phyloP scores from a whole-genome alignment of 352 stramenopile genomes.

The Aphanomyces astaci region DNA sequence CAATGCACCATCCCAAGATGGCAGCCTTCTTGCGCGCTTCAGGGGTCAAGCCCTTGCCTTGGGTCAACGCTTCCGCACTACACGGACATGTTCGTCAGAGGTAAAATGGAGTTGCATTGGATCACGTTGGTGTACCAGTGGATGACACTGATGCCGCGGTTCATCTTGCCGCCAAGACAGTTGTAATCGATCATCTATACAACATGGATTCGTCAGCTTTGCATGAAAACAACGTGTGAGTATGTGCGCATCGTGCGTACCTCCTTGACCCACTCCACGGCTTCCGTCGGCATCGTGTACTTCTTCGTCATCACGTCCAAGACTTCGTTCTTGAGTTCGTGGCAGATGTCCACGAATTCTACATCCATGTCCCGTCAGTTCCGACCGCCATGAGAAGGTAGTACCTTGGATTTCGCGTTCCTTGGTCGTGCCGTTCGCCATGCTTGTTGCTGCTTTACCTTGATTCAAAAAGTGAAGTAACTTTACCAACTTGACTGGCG shows the following conservation, averaged over 20 bases:
- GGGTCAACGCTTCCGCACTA: slow-evolving; percentile 55
- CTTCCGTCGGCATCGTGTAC: slow-evolving; percentile 67
- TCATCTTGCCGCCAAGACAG: slow-evolving; percentile 97
- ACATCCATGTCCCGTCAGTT: too few species aligned
- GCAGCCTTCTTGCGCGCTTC: slow-evolving; percentile 79
- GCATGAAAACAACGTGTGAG: slow-evolving; percentile 21
- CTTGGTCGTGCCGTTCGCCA: slow-evolving; percentile 10
- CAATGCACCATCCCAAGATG: slow-evolving; percentile 97
- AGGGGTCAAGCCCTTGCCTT: slow-evolving; percentile 39
- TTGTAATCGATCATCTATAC: slow-evolving; percentile 91
- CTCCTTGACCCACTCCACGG: slow-evolving; percentile 67
- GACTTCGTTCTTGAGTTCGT: slow-evolving; percentile 67
- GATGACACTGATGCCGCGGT: slow-evolving; percentile 95
- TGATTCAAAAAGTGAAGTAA: slow-evolving; percentile 7
- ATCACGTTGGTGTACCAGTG: slow-evolving; percentile 42
- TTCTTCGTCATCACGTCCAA: slow-evolving; percentile 54
- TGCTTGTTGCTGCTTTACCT: background rate
- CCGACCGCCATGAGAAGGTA: too few species aligned
- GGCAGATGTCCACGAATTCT: slow-evolving; percentile 77
- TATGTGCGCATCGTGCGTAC: slow-evolving; percentile 27
- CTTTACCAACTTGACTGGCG: background rate
- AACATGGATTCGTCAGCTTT: slow-evolving; percentile 34
- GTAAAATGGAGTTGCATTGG: background rate
- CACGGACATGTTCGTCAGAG: background rate
- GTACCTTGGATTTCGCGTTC: background rate